Evolutionary conservation across 805 yeast genomes (phyloP).

Genomic region (Sungouiella blattae): DNA sequence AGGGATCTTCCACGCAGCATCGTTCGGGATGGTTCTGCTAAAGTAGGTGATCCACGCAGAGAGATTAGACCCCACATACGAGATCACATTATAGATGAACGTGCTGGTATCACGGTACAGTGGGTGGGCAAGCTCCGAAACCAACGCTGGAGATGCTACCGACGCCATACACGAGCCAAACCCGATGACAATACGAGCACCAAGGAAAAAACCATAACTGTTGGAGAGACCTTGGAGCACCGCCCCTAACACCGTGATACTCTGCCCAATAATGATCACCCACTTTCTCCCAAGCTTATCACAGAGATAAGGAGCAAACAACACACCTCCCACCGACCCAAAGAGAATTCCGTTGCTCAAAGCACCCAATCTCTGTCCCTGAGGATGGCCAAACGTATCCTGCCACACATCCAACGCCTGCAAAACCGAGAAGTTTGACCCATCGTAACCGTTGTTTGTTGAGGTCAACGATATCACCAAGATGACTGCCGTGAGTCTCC

Average conservation of each 20-base stretch:
- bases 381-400: constrained; percentile 23
- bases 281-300: constrained; percentile 41
- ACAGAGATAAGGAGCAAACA: constrained; percentile 6
- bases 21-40: constrained; percentile 23
- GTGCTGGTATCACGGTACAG: constrained; percentile 19
- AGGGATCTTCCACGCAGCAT: constrained; percentile 48
- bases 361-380: constrained; percentile 14
- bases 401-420: constrained; percentile 42
- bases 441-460: constrained; percentile 30
- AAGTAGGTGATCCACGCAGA: constrained; percentile 52
- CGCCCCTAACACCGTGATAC: constrained; percentile 25
- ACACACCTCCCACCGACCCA: constrained; percentile 33
- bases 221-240: constrained; percentile 30
- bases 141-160: constrained; percentile 46
- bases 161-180: constrained; percentile 39
- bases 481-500: constrained; percentile 31
- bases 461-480: constrained; percentile 41
- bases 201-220: constrained; percentile 31
- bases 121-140: constrained; percentile 49
- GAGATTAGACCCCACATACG: constrained; percentile 49
- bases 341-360: constrained; percentile 17
- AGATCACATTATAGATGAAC: constrained; percentile 44
- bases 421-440: constrained; percentile 41
- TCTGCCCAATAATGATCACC: constrained; percentile 22
- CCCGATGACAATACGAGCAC: constrained; percentile 45